Percentiles rank a stretch among this genome's conserved stretches.
phyloP scores from a whole-genome alignment of 2,329 filamentous ascomycete genomes.

The Tolypocladium tundrense region DNA sequence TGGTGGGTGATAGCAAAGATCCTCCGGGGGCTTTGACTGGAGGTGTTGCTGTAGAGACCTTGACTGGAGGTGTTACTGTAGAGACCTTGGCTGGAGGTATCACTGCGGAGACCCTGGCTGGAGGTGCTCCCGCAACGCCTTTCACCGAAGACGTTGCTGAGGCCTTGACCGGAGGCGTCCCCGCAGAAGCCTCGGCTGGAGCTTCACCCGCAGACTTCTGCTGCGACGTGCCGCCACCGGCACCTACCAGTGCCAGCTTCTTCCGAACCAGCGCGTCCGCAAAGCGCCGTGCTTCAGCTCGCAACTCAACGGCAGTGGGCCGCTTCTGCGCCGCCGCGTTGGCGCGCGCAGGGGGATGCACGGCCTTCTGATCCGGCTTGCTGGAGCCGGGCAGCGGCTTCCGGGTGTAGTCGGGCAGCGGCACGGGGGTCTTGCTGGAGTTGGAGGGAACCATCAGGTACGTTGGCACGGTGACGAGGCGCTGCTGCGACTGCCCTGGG shows the following conservation, averaged over 20 bases:
- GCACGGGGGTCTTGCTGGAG: constrained; percentile 2
- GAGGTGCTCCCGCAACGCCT: not conserved
- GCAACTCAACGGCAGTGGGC: not conserved
- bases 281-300: constrained; percentile 8
- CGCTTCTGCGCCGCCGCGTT: not conserved
- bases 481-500: not conserved
- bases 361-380: not conserved
- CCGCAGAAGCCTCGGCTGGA: not conserved
- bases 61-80: too few relatives aligned
- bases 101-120: not conserved
- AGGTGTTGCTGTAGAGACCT: too few relatives aligned
- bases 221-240: not conserved
- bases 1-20: not conserved
- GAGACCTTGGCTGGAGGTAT: not conserved
- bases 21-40: not conserved
- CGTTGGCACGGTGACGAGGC: not conserved
- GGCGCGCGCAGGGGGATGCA: not conserved
- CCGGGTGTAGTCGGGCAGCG: constrained; percentile 2
- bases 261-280: constrained; percentile 10
- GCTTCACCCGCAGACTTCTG: not conserved
- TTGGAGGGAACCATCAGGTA: not conserved
- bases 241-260: constrained; percentile 2
- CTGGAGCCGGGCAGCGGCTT: too few relatives aligned
- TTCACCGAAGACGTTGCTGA: not conserved
- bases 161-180: not conserved